Evolutionary conservation across 345 rosid genomes (phyloP).

Genomic region (Clarkia xantiana): DNA sequence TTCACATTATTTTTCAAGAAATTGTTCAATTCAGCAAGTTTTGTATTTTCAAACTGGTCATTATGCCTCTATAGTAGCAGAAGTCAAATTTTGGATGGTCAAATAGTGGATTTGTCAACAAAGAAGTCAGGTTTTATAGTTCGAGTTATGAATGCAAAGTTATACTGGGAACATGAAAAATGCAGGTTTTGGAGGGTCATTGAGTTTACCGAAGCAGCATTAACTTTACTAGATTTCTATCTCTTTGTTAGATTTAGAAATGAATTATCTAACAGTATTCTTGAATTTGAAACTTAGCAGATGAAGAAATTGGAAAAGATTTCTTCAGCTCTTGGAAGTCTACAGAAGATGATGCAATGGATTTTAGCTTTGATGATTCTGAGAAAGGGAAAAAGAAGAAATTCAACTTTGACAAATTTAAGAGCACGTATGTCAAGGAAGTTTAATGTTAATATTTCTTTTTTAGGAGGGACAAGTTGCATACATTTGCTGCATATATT

Average conservation of each 20-base stretch:
- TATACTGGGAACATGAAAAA: too few species aligned
- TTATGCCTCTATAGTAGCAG: neutral
- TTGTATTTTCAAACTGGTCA: neutral
- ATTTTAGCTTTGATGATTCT: constrained; percentile 45
- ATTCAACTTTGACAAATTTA: constrained; percentile 57
- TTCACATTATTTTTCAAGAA: neutral
- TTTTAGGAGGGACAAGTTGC: neutral
- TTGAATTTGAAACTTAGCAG: constrained; percentile 20
- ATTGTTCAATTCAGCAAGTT: neutral
- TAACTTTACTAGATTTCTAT: neutral
- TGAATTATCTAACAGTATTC: neutral
- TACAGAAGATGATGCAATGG: constrained; percentile 46
- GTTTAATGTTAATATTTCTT: neutral
- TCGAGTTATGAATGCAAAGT: too few species aligned
- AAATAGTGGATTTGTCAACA: too few species aligned
- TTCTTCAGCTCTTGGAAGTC: constrained; percentile 48
- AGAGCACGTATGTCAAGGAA: constrained; percentile 15
- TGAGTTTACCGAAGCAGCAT: neutral
- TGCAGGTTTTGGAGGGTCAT: too few species aligned
- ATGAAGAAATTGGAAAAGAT: constrained; percentile 60
- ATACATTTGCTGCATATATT: too few species aligned
- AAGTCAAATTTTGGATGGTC: neutral
- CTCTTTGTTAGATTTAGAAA: too few species aligned
- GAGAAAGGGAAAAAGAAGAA: constrained; percentile 45
- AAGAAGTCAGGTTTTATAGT: too few species aligned